Percentiles rank a stretch among this genome's conserved stretches.
phyloP scores from a whole-genome alignment of 305 asterid species.

The Stenogyne calaminthoides region DNA sequence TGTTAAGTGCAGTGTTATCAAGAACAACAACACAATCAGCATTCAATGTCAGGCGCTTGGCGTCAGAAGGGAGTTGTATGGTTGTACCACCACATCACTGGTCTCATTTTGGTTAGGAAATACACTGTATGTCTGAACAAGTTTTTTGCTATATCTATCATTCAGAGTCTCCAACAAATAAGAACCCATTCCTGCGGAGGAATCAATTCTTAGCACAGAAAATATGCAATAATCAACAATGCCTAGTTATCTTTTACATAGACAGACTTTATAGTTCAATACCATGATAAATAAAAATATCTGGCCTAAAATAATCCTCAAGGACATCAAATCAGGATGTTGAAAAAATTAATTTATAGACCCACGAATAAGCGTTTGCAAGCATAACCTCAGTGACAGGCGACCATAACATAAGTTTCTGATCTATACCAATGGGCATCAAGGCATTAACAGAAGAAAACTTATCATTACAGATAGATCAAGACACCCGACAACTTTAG shows the following conservation, averaged over 20 bases:
- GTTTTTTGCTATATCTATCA: slow-evolving; percentile 98
- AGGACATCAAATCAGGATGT: background rate
- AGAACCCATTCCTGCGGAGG: slow-evolving; percentile 91
- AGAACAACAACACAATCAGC: slow-evolving; percentile 99
- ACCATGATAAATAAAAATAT: background rate
- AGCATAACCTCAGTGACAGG: slow-evolving; percentile 2
- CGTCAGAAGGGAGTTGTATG: slow-evolving; percentile 96
- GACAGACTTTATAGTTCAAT: slow-evolving; percentile 1
- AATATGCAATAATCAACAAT: slow-evolving; percentile 21
- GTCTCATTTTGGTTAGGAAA: slow-evolving; percentile 98
- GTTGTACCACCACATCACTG: slow-evolving; percentile 99
- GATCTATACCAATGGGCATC: slow-evolving; percentile 3
- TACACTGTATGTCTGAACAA: slow-evolving; percentile 96
- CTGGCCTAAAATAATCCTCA: slow-evolving; percentile 10
- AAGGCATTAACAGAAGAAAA: background rate
- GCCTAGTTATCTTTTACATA: slow-evolving; percentile 4
- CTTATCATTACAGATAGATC: slow-evolving; percentile 1
- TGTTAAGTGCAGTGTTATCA: slow-evolving; percentile 95
- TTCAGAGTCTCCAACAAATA: slow-evolving; percentile 93
- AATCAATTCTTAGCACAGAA: slow-evolving; percentile 22
- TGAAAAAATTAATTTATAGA: background rate
- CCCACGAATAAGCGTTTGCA: background rate
- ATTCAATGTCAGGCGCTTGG: slow-evolving; percentile 86
- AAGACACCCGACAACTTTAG: background rate
- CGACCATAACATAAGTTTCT: slow-evolving; percentile 10